Percentiles rank a stretch among this genome's conserved stretches.
Evolutionary conservation across 192 early-diverging fungal genomes (phyloP).

Genomic region (Umbelopsis sp.): DNA sequence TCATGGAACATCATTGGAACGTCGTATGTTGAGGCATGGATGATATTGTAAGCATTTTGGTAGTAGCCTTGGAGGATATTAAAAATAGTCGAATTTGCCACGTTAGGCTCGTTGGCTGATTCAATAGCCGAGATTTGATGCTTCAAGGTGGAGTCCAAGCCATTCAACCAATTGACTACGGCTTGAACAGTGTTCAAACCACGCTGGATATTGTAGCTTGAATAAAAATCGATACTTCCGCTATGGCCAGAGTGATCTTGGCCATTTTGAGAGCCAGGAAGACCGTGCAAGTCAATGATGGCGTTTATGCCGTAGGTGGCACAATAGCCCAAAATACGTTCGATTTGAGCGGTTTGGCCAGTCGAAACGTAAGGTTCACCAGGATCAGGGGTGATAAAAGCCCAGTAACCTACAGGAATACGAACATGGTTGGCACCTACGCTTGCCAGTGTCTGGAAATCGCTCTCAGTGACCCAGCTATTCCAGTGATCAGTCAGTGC

Average conservation of each 20-base stretch:
- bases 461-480: conserved; percentile 55
- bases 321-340: conserved; percentile 38
- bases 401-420: conserved; percentile 63
- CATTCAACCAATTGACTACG: conserved; percentile 47
- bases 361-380: conserved; percentile 61
- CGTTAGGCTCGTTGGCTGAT: conserved; percentile 45
- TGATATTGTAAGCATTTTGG: conserved; percentile 38
- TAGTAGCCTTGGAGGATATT: conserved; percentile 41
- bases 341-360: conserved; percentile 42
- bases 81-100: conserved; percentile 17
- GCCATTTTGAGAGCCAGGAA: conserved; percentile 63
- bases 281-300: conserved; percentile 59
- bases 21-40: conserved; percentile 28
- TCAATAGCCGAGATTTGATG: conserved; percentile 27
- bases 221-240: conserved; percentile 36
- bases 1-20: conserved; percentile 47
- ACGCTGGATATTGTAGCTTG: conserved; percentile 23
- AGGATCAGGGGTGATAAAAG: conserved; percentile 52
- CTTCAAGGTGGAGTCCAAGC: conserved; percentile 22
- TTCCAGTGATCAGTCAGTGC: conserved; percentile 54
- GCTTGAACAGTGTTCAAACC: conserved; percentile 28
- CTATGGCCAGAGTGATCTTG: conserved; percentile 56
- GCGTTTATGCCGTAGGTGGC: conserved; percentile 46
- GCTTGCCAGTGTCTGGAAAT: conserved; percentile 47
- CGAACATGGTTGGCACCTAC: conserved; percentile 55